phyloP scores from a whole-genome alignment of 1,284 basidiomycete genomes.

The Veloporphyrellus conicus region DNA sequence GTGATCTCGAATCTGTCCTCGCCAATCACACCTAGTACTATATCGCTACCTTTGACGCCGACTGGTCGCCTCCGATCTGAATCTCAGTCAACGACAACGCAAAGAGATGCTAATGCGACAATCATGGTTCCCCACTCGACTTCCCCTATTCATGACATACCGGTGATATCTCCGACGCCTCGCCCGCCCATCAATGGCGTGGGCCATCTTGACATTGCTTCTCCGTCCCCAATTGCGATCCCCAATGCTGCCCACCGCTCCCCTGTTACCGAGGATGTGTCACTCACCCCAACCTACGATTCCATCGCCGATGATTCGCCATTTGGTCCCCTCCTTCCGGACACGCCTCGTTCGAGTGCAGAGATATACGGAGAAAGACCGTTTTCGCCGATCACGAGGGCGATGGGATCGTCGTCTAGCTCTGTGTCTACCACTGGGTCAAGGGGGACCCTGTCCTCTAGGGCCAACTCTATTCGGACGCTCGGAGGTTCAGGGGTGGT shows the following conservation, averaged over 20 bases:
- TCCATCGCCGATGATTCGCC: slow-evolving; percentile 25
- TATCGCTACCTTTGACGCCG: too few species aligned
- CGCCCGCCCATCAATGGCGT: background rate
- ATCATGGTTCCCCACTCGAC: too few species aligned
- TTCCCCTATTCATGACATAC: too few species aligned
- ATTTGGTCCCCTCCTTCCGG: slow-evolving; percentile 30
- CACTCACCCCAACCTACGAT: slow-evolving; percentile 21
- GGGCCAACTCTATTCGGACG: slow-evolving; percentile 11
- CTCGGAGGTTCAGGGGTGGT: slow-evolving; percentile 13
- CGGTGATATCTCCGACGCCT: too few species aligned
- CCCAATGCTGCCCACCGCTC: background rate
- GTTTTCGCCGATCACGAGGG: slow-evolving; percentile 27
- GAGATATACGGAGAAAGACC: slow-evolving; percentile 28
- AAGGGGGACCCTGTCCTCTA: slow-evolving; percentile 9
- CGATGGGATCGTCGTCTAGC: slow-evolving; percentile 19
- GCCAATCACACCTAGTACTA: too few species aligned
- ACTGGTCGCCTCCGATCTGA: too few species aligned
- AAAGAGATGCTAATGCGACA: too few species aligned
- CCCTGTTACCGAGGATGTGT: background rate
- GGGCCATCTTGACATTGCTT: background rate
- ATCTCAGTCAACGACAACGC: too few species aligned
- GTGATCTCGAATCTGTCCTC: too few species aligned
- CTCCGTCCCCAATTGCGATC: slow-evolving; percentile 14
- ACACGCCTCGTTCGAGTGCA: slow-evolving; percentile 30
- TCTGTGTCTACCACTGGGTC: too few species aligned